Evolutionary conservation across 1,284 basidiomycete species (phyloP).

Genomic region (Irpex sp.): DNA sequence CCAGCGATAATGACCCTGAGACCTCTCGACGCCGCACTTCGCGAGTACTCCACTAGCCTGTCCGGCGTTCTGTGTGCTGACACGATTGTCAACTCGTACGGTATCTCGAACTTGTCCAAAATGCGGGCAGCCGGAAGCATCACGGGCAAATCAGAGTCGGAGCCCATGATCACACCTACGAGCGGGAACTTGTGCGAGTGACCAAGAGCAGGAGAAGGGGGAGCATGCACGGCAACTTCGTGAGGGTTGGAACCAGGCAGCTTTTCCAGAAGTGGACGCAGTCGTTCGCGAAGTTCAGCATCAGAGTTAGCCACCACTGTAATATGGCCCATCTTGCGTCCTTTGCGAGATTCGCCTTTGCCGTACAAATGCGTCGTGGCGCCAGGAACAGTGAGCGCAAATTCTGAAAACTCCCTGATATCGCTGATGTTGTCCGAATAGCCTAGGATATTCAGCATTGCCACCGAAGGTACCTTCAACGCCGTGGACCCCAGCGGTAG

Average conservation of each 20-base stretch:
- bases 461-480: conserved; percentile 84
- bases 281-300: conserved; percentile 64
- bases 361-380: conserved; percentile 91
- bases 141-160: conserved; percentile 93
- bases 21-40: conserved; percentile 74
- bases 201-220: conserved; percentile 40
- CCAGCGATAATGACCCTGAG: conserved; percentile 86
- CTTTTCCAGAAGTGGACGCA: conserved; percentile 69
- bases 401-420: conserved; percentile 49
- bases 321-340: conserved; percentile 98
- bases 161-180: conserved; percentile 97
- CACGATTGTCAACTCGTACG: conserved; percentile 95
- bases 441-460: conserved; percentile 96
- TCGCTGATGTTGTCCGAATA: conserved; percentile 64
- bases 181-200: conserved; percentile 72
- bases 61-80: conserved; percentile 95
- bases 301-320: conserved; percentile 87
- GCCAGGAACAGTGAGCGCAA: conserved; percentile 69
- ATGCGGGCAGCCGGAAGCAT: conserved; percentile 91
- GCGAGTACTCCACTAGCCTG: conserved; percentile 82
- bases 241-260: conserved; percentile 51
- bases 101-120: conserved; percentile 78
- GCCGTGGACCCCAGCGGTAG: conserved; percentile 88
- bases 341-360: conserved; percentile 85
- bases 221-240: conserved; percentile 57